Evolutionary conservation across 352 stramenopile species (phyloP).

Genomic region (Globisporangium radiosum): DNA sequence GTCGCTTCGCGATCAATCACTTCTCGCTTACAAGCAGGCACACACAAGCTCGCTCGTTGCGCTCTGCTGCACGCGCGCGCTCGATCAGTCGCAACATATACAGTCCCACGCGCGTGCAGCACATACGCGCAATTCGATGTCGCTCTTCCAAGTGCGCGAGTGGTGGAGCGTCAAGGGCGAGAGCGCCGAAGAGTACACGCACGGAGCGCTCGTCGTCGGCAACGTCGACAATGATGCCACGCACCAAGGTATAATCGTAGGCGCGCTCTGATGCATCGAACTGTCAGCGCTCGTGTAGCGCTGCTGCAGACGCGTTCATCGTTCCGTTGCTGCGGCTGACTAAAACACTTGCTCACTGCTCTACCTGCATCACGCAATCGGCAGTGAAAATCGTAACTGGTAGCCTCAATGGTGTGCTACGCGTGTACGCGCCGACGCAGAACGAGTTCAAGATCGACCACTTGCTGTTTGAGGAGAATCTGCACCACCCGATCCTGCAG

Average conservation of each 20-base stretch:
- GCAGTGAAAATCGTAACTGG: slow-evolving; percentile 87
- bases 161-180: slow-evolving; percentile 82
- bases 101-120: no score
- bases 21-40: neutral
- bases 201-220: slow-evolving; percentile 62
- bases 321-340: no score
- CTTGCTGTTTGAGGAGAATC: slow-evolving; percentile 81
- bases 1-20: neutral
- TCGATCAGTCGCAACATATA: no score
- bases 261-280: no score
- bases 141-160: slow-evolving; percentile 87
- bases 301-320: no score
- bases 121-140: slow-evolving; percentile 36
- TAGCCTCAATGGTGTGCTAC: slow-evolving; percentile 78
- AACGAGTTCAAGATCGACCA: slow-evolving; percentile 87
- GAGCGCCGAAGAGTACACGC: slow-evolving; percentile 74
- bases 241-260: slow-evolving; percentile 25
- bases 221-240: slow-evolving; percentile 85
- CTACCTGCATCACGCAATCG: neutral
- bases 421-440: slow-evolving; percentile 76
- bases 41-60: neutral
- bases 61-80: neutral
- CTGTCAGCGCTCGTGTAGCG: neutral
- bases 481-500: slow-evolving; percentile 84
- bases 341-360: no score